Base-by-base conservation (phyloP, 2,329 filamentous ascomycete genomes). In the Chaetomiaceae sp. region DNA sequence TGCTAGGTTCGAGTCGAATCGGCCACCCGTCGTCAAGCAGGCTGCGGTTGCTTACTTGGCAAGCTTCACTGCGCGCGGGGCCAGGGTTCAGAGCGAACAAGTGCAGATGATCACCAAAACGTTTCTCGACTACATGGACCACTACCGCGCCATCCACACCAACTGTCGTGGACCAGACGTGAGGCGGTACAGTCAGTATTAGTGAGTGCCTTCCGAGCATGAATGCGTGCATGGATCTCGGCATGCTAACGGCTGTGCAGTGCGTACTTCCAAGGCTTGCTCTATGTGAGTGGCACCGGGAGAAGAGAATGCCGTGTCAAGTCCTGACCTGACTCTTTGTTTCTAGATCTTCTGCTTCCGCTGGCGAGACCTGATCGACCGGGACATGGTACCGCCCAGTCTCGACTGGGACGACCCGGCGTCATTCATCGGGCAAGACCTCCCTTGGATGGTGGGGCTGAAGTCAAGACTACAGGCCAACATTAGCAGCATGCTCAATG, bases 21-120 rank as follows among this genome's bases (percentile, higher is more conserved):
- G 85, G 43, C 83, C 89, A 2, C 82, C 85, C 25, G 80, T 92
- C 41, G 70, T 90, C 37, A 87, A 89, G 54, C 87, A 96, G 65
- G 86, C 90, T 9, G 90, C 94, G 0, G 89, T 90, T 23, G 89
- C 92, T 3, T 99, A 99, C 66, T 82, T 53, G 51, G 60, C 91
- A 23, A 96, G 91, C 63, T 99, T 96, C 67, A 89, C 96, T 38
- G 90, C 94, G 4, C 84, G 94, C 54, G 94, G 91, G 18, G 88
- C 89, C 5, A 87, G 90, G 64, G 85, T 99, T 14, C 82, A 87
- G 9, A 75, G 83, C 18, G 78, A 84, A 51, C 79, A 89, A 5
- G 87, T 96, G n/a, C 85, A 87, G 51, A 85, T 86, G 51, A 88
- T 95, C 21, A 94, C 95, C 65, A 78, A 83, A 48, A 80, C 92